phyloP scores from a whole-genome alignment of 148 eudicot genomes.

The Agrostemma githago region DNA sequence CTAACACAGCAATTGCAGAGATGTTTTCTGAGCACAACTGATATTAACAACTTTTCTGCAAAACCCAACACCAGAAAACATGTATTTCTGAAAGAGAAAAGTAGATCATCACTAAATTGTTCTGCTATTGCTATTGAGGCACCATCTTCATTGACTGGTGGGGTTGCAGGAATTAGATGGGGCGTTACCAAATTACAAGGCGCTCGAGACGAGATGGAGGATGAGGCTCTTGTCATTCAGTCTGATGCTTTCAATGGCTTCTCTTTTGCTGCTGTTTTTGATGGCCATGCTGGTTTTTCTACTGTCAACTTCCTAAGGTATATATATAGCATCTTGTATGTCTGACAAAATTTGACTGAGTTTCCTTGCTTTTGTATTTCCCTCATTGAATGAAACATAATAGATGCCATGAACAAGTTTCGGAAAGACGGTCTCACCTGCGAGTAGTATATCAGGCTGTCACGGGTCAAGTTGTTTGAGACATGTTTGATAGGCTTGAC shows the following conservation, averaged over 20 bases:
- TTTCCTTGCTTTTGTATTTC: neutral
- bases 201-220: conserved; percentile 92
- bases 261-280: conserved; percentile 88
- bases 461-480: neutral
- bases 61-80: conserved; percentile 36
- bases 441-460: neutral
- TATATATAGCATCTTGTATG: neutral
- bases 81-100: conserved; percentile 21
- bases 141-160: conserved; percentile 47
- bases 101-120: conserved; percentile 37
- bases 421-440: neutral
- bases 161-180: conserved; percentile 59
- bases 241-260: conserved; percentile 56
- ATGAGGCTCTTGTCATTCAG: conserved; percentile 57
- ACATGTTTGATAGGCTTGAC: conserved; percentile 15
- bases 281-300: conserved; percentile 88
- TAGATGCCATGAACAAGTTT: neutral
- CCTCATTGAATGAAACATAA: too few species aligned
- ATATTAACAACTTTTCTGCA: conserved; percentile 21
- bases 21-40: conserved; percentile 38
- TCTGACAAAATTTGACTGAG: neutral
- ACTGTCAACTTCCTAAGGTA: conserved; percentile 80
- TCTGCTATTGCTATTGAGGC: conserved; percentile 85
- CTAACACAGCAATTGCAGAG: conserved; percentile 60
- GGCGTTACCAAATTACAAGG: conserved; percentile 78